Percentiles rank a stretch among this genome's conserved stretches.
These are phyloP conservation scores for Nemania serpens DNA, from an alignment of 2,329 filamentous ascomycete genomes.

Conservation along the genomic window DNA sequence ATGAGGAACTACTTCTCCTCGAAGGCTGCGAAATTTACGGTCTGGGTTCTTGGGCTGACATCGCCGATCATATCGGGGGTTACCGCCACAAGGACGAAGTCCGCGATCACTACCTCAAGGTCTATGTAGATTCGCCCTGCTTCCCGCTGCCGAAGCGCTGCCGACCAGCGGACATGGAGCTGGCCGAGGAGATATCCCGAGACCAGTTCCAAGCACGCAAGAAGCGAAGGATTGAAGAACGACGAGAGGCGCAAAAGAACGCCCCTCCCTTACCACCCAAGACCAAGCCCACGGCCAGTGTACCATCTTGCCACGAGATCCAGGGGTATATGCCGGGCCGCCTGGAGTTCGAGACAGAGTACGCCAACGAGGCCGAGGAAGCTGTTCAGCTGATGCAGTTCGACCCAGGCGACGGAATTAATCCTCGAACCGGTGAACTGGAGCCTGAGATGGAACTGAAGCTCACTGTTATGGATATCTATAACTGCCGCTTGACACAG, in stretches of 20 bases:
- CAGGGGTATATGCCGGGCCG: conserved; percentile 98
- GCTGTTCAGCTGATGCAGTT: conserved; percentile 98
- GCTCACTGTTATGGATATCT: conserved; percentile 97
- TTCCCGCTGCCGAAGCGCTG: conserved; percentile 90
- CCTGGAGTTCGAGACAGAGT: conserved; percentile 95
- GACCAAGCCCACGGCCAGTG: conserved; percentile 93
- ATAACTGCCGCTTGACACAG: conserved; percentile 88
- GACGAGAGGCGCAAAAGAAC: conserved; percentile 84
- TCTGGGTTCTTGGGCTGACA: conserved; percentile 95
- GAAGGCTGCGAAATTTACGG: conserved; percentile 97
- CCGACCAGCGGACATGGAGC: conserved; percentile 76
- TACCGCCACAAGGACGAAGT: conserved; percentile 96
- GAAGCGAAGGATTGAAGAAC: conserved; percentile 89
- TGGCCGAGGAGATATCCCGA: conserved; percentile 80
- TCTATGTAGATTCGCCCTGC: conserved; percentile 79
- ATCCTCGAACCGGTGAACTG: conserved; percentile 77
- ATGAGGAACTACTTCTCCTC: conserved; percentile 90
- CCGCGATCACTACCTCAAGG: conserved; percentile 87
- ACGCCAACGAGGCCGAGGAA: conserved; percentile 97
- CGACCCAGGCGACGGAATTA: conserved; percentile 91
- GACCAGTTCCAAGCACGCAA: conserved; percentile 93
- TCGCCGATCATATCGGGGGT: conserved; percentile 96
- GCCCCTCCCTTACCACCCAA: conserved; percentile 84
- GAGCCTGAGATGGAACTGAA: conserved; percentile 98
- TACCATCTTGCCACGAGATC: conserved; percentile 95